Evolutionary conservation across 371 early-diverging fungal genomes (phyloP).

Genomic region (Mycotypha africana): DNA sequence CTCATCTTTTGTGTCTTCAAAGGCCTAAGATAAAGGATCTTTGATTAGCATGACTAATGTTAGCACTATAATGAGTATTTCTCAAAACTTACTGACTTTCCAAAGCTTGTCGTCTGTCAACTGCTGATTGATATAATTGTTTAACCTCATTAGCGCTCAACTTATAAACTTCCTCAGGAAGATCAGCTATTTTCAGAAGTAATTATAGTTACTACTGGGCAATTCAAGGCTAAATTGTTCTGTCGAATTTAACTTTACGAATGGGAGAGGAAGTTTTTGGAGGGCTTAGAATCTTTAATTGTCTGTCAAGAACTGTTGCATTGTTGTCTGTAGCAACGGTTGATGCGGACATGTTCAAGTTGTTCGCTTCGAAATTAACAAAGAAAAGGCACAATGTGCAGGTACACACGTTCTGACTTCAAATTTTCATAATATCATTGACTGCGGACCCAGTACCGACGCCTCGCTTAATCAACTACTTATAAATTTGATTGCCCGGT

Average conservation of each 20-base stretch:
- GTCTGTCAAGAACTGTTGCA: conserved; percentile 20
- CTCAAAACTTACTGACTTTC: conserved; percentile 28
- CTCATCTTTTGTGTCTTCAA: conserved; percentile 45
- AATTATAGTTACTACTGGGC: neutral
- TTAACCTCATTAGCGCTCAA: conserved; percentile 31
- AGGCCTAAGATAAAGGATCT: conserved; percentile 30
- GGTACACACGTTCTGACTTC: too few species aligned
- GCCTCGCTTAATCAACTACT: too few species aligned
- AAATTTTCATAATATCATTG: too few species aligned
- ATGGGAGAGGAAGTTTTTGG: conserved; percentile 25
- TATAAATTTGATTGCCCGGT: too few species aligned
- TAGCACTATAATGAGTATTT: neutral
- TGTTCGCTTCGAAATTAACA: too few species aligned
- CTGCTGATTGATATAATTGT: conserved; percentile 32
- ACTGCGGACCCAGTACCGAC: too few species aligned
- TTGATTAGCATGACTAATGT: neutral
- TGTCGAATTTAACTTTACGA: conserved; percentile 12
- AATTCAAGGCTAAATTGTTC: too few species aligned
- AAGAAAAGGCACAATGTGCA: too few species aligned
- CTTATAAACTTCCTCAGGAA: conserved; percentile 45
- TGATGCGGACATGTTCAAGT: too few species aligned
- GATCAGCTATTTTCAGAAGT: conserved; percentile 13
- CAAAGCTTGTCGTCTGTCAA: conserved; percentile 33
- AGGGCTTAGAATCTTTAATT: conserved; percentile 27
- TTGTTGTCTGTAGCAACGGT: neutral